Evolutionary conservation across 345 rosid genomes (phyloP), one percentile per base, ranked within the genome.

Genomic region (Populus davidiana): DNA sequence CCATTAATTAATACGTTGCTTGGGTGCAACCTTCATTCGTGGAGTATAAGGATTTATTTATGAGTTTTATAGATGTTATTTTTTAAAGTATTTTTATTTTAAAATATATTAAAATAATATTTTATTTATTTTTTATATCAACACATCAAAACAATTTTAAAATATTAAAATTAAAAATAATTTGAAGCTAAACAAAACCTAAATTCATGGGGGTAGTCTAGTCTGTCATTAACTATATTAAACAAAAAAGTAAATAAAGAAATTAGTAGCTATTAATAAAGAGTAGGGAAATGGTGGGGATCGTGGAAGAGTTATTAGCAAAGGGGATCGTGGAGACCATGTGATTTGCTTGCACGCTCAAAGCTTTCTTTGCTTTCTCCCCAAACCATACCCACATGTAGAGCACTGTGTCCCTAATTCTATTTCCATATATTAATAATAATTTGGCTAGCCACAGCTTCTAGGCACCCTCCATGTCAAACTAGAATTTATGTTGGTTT

Each of bases 371-470:
- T 82, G 76, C 88, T 82, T 87, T 86, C 85, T 83, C 87, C 82
- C 88, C 81, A 81, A 86, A 83, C 79, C 75, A 83, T 75, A 74
- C 74, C 77, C 90, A 87, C 92, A 79, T 89, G 92, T 87, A 86
- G 92, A 89, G 90, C 64, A 73, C 23, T 76, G 69, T 78, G 82
- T 78, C 76, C 80, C 64, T 33, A 33, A 33, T 73, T 79, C 39
- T 50, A 9, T 73, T 67, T n/a, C 39, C 6, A 33, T 71, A 27
- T 18, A 39, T 64, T 14, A 23, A 1, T 8, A 25, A 65, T 27
- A 38, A 4, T 1, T 50, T 17, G 2, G 50, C 72, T 70, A 52
- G 35, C 78, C 49, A n/a, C 52, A 41, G 41, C 75, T 76, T 68
- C 83, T 73, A 69, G 70, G 72, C 81, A 78, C 27, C 85, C 80